These are phyloP conservation scores for Miscanthus sacchariflorus DNA, from an alignment of 202 grass and related monocot genomes.

Conservation along the genomic window DNA sequence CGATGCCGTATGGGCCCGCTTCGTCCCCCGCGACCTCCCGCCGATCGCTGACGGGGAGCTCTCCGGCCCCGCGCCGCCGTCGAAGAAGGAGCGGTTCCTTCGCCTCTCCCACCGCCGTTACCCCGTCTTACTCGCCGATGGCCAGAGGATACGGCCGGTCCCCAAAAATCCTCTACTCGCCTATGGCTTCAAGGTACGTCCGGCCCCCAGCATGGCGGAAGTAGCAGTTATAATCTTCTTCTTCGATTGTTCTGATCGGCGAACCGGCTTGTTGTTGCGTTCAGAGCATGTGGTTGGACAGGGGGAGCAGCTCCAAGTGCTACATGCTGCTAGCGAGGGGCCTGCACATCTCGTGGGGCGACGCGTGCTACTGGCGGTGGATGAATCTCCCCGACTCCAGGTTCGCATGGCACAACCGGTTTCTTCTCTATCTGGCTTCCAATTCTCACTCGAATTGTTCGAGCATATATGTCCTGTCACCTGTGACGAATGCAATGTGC, in stretches of 20 bases:
- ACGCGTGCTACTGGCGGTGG: slow-evolving; percentile 43
- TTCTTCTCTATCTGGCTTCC: background rate
- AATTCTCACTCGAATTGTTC: background rate
- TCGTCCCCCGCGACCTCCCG: slow-evolving; percentile 44
- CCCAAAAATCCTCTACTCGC: background rate
- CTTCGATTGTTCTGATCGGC: background rate
- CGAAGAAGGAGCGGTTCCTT: background rate
- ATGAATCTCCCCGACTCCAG: slow-evolving; percentile 12
- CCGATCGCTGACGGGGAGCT: slow-evolving; percentile 28
- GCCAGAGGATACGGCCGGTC: background rate
- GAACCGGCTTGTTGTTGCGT: background rate
- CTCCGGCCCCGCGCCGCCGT: background rate
- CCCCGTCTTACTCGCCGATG: background rate
- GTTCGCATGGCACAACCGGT: background rate
- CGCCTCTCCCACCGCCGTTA: background rate
- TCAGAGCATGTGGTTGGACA: slow-evolving; percentile 41
- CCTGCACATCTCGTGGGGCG: slow-evolving; percentile 35
- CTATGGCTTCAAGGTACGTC: background rate
- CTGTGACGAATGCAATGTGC: background rate
- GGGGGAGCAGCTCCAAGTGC: slow-evolving; percentile 44
- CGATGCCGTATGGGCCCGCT: slow-evolving; percentile 56
- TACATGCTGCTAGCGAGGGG: slow-evolving; percentile 50
- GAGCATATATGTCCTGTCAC: background rate
- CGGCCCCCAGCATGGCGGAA: background rate
- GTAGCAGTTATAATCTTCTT: background rate